phyloP scores from a whole-genome alignment of 169 alveolate species.

The Plasmodium gaboni region DNA sequence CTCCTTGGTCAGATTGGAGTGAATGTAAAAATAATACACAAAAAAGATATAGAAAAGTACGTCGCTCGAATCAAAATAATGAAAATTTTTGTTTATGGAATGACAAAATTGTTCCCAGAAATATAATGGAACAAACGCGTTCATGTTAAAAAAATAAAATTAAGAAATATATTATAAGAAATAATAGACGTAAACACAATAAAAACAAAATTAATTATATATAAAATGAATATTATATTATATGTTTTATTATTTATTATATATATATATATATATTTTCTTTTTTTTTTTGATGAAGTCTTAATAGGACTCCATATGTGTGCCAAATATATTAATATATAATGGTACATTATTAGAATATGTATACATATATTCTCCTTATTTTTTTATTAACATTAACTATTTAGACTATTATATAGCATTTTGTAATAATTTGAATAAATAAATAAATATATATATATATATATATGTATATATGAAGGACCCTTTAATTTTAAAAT shows the following conservation, averaged over 20 bases:
- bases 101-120: conserved; percentile 36
- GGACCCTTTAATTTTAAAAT: too few relatives aligned
- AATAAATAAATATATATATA: too few relatives aligned
- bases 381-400: too few relatives aligned
- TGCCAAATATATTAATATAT: too few relatives aligned
- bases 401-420: too few relatives aligned
- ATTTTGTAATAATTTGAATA: too few relatives aligned
- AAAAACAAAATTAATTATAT: too few relatives aligned
- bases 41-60: conserved; percentile 42
- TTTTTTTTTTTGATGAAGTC: not conserved
- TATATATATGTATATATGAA: too few relatives aligned
- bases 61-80: conserved; percentile 48
- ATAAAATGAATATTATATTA: too few relatives aligned
- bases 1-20: conserved; percentile 66
- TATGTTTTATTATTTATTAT: not conserved
- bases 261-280: not conserved
- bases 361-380: too few relatives aligned
- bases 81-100: conserved; percentile 53
- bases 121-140: conserved; percentile 48
- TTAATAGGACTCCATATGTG: not conserved
- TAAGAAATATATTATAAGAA: not conserved
- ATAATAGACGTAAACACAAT: not conserved
- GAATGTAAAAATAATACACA: conserved; percentile 28
- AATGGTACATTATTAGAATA: too few relatives aligned
- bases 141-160: conserved; percentile 11